phyloP scores from a whole-genome alignment of 202 grass and related monocot species.

The Digitaria exilis region DNA sequence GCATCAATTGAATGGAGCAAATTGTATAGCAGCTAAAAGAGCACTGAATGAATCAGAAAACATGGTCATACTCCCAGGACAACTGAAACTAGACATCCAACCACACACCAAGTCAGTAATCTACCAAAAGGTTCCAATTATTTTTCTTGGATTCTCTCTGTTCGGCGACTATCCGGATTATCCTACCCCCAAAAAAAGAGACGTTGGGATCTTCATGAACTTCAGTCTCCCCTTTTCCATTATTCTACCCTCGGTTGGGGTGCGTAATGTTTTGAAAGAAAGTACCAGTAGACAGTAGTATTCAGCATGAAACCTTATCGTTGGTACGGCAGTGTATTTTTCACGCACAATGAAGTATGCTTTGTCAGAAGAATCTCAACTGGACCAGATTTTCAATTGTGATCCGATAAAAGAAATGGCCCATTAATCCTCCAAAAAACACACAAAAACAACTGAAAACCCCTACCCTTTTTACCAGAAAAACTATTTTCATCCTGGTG shows the following conservation, averaged over 20 bases:
- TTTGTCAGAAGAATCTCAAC: neutral
- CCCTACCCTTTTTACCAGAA: neutral
- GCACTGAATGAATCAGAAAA: neutral
- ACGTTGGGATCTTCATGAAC: neutral
- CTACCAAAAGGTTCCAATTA: neutral
- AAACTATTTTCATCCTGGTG: neutral
- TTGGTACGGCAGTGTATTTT: neutral
- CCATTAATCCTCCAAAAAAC: constrained; percentile 3
- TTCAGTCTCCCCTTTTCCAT: neutral
- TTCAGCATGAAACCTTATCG: neutral
- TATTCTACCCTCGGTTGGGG: neutral
- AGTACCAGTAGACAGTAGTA: neutral
- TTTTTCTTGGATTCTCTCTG: neutral
- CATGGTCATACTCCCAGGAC: neutral
- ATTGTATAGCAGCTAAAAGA: neutral
- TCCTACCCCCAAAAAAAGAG: neutral
- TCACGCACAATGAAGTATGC: neutral
- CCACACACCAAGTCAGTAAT: neutral
- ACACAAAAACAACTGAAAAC: neutral
- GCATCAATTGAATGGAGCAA: neutral
- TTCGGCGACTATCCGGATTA: neutral
- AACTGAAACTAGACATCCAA: neutral
- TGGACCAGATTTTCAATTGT: neutral
- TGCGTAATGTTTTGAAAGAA: neutral
- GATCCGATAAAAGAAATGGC: neutral